Conservation (phyloP, 345 rosid species). For the Rhodomyrtus tomentosa region DNA sequence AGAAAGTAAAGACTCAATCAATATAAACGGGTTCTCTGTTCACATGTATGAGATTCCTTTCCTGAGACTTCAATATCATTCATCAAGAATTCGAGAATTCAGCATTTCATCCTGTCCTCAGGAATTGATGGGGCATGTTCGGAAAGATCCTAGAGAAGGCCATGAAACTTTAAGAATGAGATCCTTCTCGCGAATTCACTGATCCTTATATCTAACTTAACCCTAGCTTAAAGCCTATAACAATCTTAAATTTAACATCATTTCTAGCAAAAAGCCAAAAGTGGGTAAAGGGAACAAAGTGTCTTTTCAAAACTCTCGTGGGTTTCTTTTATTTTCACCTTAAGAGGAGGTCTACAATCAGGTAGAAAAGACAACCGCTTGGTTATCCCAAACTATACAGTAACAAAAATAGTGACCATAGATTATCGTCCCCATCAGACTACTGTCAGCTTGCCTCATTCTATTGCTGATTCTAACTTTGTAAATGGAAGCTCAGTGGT, state of each 20-base stretch:
- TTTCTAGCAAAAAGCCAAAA: not conserved
- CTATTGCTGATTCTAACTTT: not conserved
- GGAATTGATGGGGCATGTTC: not conserved
- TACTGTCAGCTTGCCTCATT: not conserved
- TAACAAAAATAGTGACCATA: not conserved
- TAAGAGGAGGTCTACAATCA: accelerated
- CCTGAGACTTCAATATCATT: not conserved
- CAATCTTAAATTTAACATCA: not conserved
- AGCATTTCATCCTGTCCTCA: not conserved
- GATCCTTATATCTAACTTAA: not conserved
- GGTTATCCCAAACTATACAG: not conserved
- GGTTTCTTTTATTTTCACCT: not conserved
- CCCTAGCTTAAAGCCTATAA: not conserved
- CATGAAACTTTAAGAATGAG: not conserved
- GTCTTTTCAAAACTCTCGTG: not conserved
- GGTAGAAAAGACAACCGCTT: not conserved
- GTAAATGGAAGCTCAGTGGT: not conserved
- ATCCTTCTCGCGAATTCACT: not conserved
- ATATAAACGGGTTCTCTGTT: not conserved
- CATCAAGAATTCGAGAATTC: not conserved
- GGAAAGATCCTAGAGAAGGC: accelerated
- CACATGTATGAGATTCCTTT: not conserved
- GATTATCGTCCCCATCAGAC: not conserved
- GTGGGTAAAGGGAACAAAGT: not conserved
- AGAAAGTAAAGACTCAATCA: not conserved